Evolutionary conservation across 495 filamentous ascomycete genomes (phyloP).

Genomic region (Polyplosphaeria fusca): DNA sequence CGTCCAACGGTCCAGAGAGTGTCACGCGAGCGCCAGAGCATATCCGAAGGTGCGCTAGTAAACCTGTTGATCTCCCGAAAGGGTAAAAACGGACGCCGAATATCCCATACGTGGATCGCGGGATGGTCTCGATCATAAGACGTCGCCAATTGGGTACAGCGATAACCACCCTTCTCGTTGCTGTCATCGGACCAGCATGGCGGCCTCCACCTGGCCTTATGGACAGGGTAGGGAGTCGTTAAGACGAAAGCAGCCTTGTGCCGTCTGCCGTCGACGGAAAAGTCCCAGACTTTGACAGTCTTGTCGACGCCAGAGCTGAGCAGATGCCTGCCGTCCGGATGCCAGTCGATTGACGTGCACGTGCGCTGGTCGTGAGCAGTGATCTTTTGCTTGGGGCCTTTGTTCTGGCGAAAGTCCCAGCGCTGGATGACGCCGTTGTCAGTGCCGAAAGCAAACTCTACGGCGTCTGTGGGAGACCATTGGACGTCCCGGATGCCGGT

Average conservation of each 20-base stretch:
- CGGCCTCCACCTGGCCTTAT: constrained; percentile 82
- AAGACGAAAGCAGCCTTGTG: constrained; percentile 68
- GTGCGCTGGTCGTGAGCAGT: constrained; percentile 73
- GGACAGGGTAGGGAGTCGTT: constrained; percentile 64
- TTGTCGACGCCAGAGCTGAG: constrained; percentile 80
- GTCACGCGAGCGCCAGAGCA: constrained; percentile 89
- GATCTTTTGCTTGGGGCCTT: constrained; percentile 64
- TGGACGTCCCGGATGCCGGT: constrained; percentile 82
- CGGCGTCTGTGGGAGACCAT: constrained; percentile 82
- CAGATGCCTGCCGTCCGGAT: constrained; percentile 88
- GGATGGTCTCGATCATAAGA: constrained; percentile 66
- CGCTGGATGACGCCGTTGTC: constrained; percentile 75
- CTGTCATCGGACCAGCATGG: constrained; percentile 67
- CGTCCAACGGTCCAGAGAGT: constrained; percentile 87
- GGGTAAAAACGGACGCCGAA: constrained; percentile 80
- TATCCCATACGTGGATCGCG: constrained; percentile 85
- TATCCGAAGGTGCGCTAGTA: constrained; percentile 63
- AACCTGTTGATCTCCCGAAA: constrained; percentile 80
- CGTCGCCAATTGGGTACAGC: constrained; percentile 66
- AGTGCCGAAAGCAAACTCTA: constrained; percentile 84
- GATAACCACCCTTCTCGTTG: constrained; percentile 60
- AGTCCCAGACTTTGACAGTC: constrained; percentile 88
- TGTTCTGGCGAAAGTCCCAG: constrained; percentile 65
- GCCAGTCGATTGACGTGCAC: constrained; percentile 87
- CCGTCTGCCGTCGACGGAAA: constrained; percentile 70